These are phyloP conservation scores for Cercospora janseana DNA, from an alignment of 2,329 filamentous ascomycete genomes.

Conservation along the genomic window DNA sequence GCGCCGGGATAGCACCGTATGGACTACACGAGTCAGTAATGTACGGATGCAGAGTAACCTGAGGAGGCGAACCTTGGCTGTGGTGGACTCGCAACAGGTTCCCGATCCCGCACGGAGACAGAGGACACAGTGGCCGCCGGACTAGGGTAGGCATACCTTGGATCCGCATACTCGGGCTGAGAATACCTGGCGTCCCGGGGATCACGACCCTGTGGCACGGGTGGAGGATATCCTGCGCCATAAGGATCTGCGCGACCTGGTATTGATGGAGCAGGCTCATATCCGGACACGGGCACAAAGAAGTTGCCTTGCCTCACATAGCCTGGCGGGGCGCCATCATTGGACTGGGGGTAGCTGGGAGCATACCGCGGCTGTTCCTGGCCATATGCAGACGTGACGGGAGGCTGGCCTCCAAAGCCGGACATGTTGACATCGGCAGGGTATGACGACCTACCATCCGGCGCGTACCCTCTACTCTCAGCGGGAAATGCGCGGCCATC, in stretches of 20 bases:
- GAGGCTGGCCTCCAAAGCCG: constrained; percentile 29
- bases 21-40: constrained; percentile 33
- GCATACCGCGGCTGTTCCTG: constrained; percentile 35
- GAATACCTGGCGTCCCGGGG: constrained; percentile 32
- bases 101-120: constrained; percentile 31
- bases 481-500: constrained; percentile 29
- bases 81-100: constrained; percentile 31
- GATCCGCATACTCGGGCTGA: constrained; percentile 34
- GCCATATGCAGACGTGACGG: constrained; percentile 29
- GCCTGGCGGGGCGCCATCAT: constrained; percentile 36
- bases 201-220: constrained; percentile 26
- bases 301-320: constrained; percentile 38
- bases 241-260: constrained; percentile 31
- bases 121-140: constrained; percentile 37
- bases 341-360: constrained; percentile 27
- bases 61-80: constrained; percentile 35
- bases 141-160: constrained; percentile 39
- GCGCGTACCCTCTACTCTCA: constrained; percentile 28
- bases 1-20: constrained; percentile 30
- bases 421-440: constrained; percentile 29
- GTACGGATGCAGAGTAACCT: constrained; percentile 8
- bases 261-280: constrained; percentile 28
- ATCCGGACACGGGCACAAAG: constrained; percentile 36
- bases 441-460: constrained; percentile 30
- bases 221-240: constrained; percentile 27